Percentiles rank a stretch among this genome's conserved stretches.
phyloP scores from a whole-genome alignment of 1,284 basidiomycete genomes.

The Heliocybe sulcata region DNA sequence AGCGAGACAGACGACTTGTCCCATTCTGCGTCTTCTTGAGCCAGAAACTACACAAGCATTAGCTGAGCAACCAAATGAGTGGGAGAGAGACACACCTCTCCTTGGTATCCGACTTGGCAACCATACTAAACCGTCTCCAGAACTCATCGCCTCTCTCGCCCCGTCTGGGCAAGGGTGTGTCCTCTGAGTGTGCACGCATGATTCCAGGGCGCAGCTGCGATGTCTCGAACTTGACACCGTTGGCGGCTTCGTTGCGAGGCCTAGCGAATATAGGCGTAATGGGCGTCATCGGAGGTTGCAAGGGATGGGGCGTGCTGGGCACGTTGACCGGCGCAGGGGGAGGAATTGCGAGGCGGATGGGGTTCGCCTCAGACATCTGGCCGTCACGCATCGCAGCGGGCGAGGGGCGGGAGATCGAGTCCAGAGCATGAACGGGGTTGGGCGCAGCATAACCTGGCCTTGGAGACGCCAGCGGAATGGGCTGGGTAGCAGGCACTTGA shows the following conservation, averaged over 20 bases:
- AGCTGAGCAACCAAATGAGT: not conserved
- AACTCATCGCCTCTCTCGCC: conserved; percentile 75
- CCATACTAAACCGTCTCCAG: conserved; percentile 79
- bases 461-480: conserved; percentile 56
- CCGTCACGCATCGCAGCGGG: conserved; percentile 28
- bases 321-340: conserved; percentile 24
- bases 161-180: conserved; percentile 52
- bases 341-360: conserved; percentile 10
- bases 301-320: conserved; percentile 54
- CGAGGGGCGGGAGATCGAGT: conserved; percentile 27
- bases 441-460: conserved; percentile 67
- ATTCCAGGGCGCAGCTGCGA: conserved; percentile 33
- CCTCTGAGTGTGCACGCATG: conserved; percentile 63
- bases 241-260: conserved; percentile 37
- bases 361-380: conserved; percentile 33
- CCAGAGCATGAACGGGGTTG: conserved; percentile 51
- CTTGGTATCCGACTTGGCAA: conserved; percentile 63
- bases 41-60: conserved; percentile 43
- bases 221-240: conserved; percentile 38
- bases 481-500: not conserved
- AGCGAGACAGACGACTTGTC: conserved; percentile 43
- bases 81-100: conserved; percentile 34
- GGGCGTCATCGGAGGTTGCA: conserved; percentile 68
- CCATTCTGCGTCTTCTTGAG: conserved; percentile 53
- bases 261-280: conserved; percentile 72